Conservation (phyloP, 495 filamentous ascomycete species). For the Hypoxylon lienhwacheense region DNA sequence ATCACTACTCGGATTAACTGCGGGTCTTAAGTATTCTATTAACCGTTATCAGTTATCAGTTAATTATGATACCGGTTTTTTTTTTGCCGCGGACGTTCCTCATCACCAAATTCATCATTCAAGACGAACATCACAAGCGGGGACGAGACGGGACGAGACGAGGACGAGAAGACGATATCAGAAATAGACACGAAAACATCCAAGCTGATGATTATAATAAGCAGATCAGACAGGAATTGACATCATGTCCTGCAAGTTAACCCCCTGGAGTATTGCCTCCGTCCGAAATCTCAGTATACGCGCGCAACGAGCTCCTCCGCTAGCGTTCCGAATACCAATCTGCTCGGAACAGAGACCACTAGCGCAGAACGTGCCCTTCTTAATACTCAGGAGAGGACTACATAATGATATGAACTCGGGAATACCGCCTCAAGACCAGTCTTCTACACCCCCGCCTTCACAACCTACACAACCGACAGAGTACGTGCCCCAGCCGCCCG, state of each 20-base stretch:
- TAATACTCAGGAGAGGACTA: slow-evolving; percentile 23
- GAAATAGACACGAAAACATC: not conserved
- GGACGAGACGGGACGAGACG: not conserved
- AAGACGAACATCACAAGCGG: slow-evolving; percentile 10
- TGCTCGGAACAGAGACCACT: slow-evolving; percentile 3
- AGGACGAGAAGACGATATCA: slow-evolving; percentile 9
- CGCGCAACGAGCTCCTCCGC: slow-evolving; percentile 40
- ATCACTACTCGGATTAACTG: slow-evolving; percentile 22
- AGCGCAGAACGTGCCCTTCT: not conserved
- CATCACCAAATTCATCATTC: slow-evolving; percentile 1
- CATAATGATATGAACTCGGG: slow-evolving; percentile 25
- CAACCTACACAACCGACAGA: slow-evolving; percentile 7
- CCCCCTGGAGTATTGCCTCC: slow-evolving; percentile 45
- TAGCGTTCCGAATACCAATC: slow-evolving; percentile 4
- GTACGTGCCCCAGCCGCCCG: slow-evolving; percentile 19
- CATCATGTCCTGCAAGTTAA: slow-evolving; percentile 56
- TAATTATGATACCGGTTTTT: too few species aligned
- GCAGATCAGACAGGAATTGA: slow-evolving; percentile 13
- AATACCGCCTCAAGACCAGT: slow-evolving; percentile 3
- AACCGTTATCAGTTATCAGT: too few species aligned
- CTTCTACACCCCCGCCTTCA: slow-evolving; percentile 6
- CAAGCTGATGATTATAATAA: slow-evolving; percentile 11
- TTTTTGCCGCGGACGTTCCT: slow-evolving; percentile 14
- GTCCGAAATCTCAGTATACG: slow-evolving; percentile 51
- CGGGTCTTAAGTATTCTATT: too few species aligned